Conservation (phyloP, 495 filamentous ascomycete genomes). For the Neurospora sp. region DNA sequence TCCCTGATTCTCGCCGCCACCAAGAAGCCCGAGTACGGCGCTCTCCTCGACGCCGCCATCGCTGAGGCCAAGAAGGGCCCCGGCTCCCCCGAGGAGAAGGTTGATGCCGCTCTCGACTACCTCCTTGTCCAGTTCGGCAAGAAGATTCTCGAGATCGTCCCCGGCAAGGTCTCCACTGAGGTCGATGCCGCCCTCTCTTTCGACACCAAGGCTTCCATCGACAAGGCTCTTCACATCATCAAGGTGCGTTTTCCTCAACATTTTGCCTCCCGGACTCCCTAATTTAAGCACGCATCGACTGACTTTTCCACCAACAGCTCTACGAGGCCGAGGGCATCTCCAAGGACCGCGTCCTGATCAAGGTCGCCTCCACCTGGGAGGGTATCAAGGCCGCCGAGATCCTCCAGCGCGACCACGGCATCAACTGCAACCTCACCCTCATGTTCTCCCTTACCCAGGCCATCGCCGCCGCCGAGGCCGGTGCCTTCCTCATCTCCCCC, state of each 20-base stretch:
- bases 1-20: slow-evolving; percentile 95
- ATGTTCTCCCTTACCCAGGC: slow-evolving; percentile 97
- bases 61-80: slow-evolving; percentile 73
- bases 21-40: slow-evolving; percentile 95
- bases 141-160: slow-evolving; percentile 93
- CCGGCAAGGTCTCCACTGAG: slow-evolving; percentile 97
- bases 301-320: slow-evolving; percentile 44
- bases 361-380: slow-evolving; percentile 85
- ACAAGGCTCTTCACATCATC: slow-evolving; percentile 97
- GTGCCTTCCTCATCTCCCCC: slow-evolving; percentile 96
- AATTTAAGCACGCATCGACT: neutral
- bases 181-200: slow-evolving; percentile 97
- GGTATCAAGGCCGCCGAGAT: slow-evolving; percentile 95
- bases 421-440: slow-evolving; percentile 98
- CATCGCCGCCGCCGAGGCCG: slow-evolving; percentile 92
- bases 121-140: slow-evolving; percentile 96
- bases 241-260: slow-evolving; percentile 47
- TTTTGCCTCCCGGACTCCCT: neutral
- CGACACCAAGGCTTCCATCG: slow-evolving; percentile 79
- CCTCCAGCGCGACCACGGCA: slow-evolving; percentile 82
- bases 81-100: slow-evolving; percentile 57
- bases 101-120: slow-evolving; percentile 77
- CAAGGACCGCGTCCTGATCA: slow-evolving; percentile 90
- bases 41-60: slow-evolving; percentile 80
- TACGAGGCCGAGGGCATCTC: slow-evolving; percentile 85